These are phyloP conservation scores for Globisporangium ultimum DNA, from an alignment of 352 stramenopile genomes.

Conservation along the genomic window DNA sequence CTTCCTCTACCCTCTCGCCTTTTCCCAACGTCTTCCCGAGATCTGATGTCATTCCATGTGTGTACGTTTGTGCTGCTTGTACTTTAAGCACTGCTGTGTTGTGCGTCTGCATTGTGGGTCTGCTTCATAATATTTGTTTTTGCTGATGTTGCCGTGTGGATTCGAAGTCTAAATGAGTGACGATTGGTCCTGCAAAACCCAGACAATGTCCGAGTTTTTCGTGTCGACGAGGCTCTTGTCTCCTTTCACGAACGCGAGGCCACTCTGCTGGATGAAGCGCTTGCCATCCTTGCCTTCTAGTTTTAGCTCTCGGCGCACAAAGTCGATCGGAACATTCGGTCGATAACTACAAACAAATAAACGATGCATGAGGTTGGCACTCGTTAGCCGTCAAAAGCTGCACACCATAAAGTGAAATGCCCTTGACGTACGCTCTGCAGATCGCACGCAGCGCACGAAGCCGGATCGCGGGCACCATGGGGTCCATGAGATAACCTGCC, in stretches of 20 bases:
- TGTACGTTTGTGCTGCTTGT: no score
- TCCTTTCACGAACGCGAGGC: constrained; percentile 61
- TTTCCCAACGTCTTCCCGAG: no score
- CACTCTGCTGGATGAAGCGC: constrained; percentile 71
- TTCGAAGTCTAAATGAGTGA: constrained; percentile 72
- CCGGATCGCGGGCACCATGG: constrained; percentile 79
- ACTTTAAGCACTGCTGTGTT: no score
- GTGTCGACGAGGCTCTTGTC: constrained; percentile 69
- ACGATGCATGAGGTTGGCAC: neutral
- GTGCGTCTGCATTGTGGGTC: no score
- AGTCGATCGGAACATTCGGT: constrained; percentile 67
- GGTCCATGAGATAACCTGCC: constrained; percentile 88
- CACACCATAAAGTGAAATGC: neutral
- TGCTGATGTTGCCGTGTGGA: neutral
- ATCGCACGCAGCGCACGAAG: constrained; percentile 79
- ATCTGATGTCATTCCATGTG: no score
- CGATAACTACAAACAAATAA: constrained; percentile 45
- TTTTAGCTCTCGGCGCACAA: constrained; percentile 72
- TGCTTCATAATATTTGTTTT: neutral
- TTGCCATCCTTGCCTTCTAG: constrained; percentile 67
- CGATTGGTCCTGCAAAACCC: constrained; percentile 72
- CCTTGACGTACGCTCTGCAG: constrained; percentile 79
- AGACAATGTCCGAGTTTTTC: constrained; percentile 83
- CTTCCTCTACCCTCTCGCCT: no score
- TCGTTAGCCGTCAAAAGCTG: constrained; percentile 4